Evolutionary conservation across 345 rosid species (phyloP), one percentile per base, ranked within the genome.

Genomic region (Salix suchowensis): DNA sequence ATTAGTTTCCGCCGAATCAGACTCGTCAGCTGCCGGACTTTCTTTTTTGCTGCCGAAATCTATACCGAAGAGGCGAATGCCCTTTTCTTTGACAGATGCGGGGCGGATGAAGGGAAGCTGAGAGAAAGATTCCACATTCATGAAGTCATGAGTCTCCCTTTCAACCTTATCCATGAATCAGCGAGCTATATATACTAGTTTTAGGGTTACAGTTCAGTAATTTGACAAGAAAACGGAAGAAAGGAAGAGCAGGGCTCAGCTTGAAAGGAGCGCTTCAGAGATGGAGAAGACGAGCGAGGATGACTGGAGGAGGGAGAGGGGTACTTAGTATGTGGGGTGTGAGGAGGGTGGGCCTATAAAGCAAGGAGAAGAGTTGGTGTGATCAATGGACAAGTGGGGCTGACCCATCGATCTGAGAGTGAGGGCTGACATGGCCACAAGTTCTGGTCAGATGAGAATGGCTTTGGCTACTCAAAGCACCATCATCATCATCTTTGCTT

Each of bases 31-130:
- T 2, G 78, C 76, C 1, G 79, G 62, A 2, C 23, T 37, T 24
- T 28, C 79, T 23, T 65, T 80, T 50, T 55, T 74, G n/a, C 80
- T 81, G 0, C 84, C 85, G 73, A 96, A 91, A 28, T 96, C 95
- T 64, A 86, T 89, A 74, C 99, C 99, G 68, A 96, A 96, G 72
- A 96, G 97, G 55, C 97, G 97, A 76, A 96, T 78, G 86, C 61
- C 82, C 79, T 85, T 89, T 81, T 73, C 91, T 86, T 86, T 89
- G 46, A 84, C 72, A 19, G 89, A 92, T 8, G 94, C 86, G 11
- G 91, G 93, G 60, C 93, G 92, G 72, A 86, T 82, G 58, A 72
- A 86, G 36, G 89, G 89, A 8, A 86, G 82, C 75, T 86, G 89
- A 55, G 89, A 86, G 89, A 86, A 86, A 54, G 87, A 86, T 60